Percentiles rank a stretch among this genome's conserved stretches.
Evolutionary conservation across 306 rosid genomes (phyloP).

Genomic region (Prunus salicina): DNA sequence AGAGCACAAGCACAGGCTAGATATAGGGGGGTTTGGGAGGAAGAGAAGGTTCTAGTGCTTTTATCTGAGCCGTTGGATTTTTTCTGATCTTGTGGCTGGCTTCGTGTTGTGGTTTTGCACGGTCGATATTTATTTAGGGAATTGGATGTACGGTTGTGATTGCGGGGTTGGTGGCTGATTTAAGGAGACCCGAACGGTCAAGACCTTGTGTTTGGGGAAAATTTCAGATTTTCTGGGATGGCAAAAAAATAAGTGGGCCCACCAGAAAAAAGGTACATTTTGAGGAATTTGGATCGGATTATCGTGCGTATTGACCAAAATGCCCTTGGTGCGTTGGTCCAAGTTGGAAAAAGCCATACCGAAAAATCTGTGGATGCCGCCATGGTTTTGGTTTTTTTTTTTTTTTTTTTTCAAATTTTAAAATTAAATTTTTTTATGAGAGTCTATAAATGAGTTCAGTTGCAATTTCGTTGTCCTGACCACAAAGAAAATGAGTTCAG

Average conservation of each 20-base stretch:
- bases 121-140: constrained; percentile 16
- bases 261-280: neutral
- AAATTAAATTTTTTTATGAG: no score
- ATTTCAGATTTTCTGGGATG: neutral
- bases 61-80: constrained; percentile 31
- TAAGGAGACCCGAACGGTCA: neutral
- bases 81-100: constrained; percentile 13
- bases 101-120: neutral
- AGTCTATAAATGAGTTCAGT: no score
- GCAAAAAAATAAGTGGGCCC: neutral
- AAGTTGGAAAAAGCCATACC: neutral
- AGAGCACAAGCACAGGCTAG: constrained; percentile 11
- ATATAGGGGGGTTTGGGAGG: neutral
- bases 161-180: constrained; percentile 15
- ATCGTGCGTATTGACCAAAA: neutral
- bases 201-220: constrained; percentile 14
- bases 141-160: neutral
- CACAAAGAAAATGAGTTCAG: no score
- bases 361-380: neutral
- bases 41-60: constrained; percentile 36
- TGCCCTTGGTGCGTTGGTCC: neutral
- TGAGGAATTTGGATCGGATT: neutral
- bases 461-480: no score
- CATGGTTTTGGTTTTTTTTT: neutral
- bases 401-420: no score